These are phyloP conservation scores for Debaryomyces singareniensis DNA, from an alignment of 1,139 yeast species.

Conservation along the genomic window DNA sequence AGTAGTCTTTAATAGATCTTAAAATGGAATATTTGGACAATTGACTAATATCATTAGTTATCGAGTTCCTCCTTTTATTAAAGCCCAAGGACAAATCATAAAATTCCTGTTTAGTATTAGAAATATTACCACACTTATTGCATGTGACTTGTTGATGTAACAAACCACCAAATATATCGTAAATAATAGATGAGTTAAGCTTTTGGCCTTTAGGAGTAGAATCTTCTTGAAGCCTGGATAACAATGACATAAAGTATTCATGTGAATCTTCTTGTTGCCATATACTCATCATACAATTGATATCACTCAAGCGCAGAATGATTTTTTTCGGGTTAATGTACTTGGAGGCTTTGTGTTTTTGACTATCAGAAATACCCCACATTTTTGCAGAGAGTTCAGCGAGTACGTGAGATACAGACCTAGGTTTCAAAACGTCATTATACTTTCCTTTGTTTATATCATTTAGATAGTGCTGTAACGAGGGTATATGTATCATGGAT, in stretches of 20 bases:
- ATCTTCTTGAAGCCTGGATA: conserved; percentile 87
- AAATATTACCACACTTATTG: conserved; percentile 67
- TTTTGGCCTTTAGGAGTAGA: conserved; percentile 84
- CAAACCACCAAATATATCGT: conserved; percentile 92
- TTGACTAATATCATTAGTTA: conserved; percentile 6
- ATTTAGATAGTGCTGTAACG: conserved; percentile 74
- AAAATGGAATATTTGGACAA: conserved; percentile 49
- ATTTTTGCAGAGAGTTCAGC: conserved; percentile 67
- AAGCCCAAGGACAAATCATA: conserved; percentile 82
- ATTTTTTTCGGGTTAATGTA: conserved; percentile 70
- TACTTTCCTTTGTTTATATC: conserved; percentile 55
- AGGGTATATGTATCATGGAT: conserved; percentile 84
- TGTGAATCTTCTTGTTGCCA: conserved; percentile 99
- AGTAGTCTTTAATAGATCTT: conserved; percentile 71
- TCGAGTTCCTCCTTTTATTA: conserved; percentile 29
- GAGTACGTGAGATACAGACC: conserved; percentile 63
- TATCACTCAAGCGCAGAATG: conserved; percentile 68
- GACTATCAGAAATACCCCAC: conserved; percentile 45
- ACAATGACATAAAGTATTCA: conserved; percentile 88
- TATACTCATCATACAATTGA: conserved; percentile 92
- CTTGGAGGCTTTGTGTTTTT: conserved; percentile 15
- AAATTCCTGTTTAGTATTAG: conserved; percentile 90
- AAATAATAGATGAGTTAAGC: conserved; percentile 72
- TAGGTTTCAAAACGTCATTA: conserved; percentile 36
- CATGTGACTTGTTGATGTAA: conserved; percentile 82